Evolutionary conservation across 164 flowering plant species (phyloP).

Genomic region (Magnolia changhungtana): DNA sequence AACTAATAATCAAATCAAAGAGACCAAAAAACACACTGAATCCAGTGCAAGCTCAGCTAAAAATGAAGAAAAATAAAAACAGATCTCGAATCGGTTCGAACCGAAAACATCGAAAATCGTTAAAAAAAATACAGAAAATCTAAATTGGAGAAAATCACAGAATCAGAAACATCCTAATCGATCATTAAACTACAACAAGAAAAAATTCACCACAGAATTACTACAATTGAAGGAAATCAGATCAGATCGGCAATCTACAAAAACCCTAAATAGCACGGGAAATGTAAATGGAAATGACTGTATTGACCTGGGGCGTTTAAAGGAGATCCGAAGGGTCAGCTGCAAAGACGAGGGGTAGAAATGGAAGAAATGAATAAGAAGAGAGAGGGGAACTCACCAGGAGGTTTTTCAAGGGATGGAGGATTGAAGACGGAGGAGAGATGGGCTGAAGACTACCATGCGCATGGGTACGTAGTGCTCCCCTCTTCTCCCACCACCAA

Average conservation of each 20-base stretch:
- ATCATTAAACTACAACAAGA: too few species aligned
- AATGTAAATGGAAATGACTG: too few species aligned
- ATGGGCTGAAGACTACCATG: background rate
- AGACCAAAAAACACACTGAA: too few species aligned
- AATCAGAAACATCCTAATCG: too few species aligned
- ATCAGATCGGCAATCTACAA: background rate
- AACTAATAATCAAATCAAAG: background rate
- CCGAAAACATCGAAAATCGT: too few species aligned
- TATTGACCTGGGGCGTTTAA: too few species aligned
- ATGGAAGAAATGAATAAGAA: background rate
- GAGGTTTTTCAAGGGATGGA: background rate
- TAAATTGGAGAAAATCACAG: too few species aligned
- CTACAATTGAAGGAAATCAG: background rate
- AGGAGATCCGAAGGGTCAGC: background rate
- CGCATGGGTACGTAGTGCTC: background rate
- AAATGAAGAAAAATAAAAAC: too few species aligned
- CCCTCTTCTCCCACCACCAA: background rate
- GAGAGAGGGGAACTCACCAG: background rate
- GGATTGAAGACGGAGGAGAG: background rate
- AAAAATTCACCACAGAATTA: background rate
- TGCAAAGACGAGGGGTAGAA: background rate
- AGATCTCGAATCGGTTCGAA: too few species aligned
- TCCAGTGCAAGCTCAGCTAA: too few species aligned
- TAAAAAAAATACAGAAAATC: too few species aligned
- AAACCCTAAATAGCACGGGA: background rate